Evolutionary conservation across 2,329 filamentous ascomycete genomes (phyloP).

Genomic region (Exserohilum turcica): DNA sequence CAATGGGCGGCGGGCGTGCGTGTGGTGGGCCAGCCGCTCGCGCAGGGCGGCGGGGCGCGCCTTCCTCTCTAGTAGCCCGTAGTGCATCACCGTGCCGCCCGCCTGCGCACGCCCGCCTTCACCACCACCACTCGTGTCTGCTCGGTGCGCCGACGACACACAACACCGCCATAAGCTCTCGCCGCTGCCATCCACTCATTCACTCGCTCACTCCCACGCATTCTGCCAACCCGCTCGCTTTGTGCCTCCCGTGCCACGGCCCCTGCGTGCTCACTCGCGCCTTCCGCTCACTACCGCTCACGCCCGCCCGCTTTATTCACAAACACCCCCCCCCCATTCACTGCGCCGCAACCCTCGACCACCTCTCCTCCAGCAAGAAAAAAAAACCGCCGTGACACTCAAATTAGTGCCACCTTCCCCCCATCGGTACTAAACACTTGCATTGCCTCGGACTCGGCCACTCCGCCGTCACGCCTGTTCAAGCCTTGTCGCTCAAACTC

Average conservation of each 20-base stretch:
- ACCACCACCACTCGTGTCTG: constrained; percentile 31
- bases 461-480: constrained; percentile 34
- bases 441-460: constrained; percentile 16
- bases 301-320: constrained; percentile 13
- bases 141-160: constrained; percentile 18
- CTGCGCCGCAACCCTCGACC: constrained; percentile 3
- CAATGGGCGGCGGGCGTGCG: constrained; percentile 9
- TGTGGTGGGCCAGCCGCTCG: constrained; percentile 20
- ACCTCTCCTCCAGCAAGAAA: too few species aligned
- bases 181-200: constrained; percentile 26
- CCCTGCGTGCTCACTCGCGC: constrained; percentile 25
- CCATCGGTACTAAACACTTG: constrained; percentile 22
- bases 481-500: constrained; percentile 28
- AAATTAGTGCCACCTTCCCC: constrained; percentile 1
- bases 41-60: constrained; percentile 7
- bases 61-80: too few species aligned
- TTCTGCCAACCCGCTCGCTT: constrained; percentile 16
- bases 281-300: constrained; percentile 28
- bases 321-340: constrained; percentile 25
- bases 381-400: too few species aligned
- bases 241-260: constrained; percentile 18
- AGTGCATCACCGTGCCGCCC: too few species aligned
- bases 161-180: too few species aligned
- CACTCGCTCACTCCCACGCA: constrained; percentile 25
- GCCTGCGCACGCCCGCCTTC: too few species aligned